Evolutionary conservation across 2,329 filamentous ascomycete species (phyloP).

Genomic region (Diplodia mutila): DNA sequence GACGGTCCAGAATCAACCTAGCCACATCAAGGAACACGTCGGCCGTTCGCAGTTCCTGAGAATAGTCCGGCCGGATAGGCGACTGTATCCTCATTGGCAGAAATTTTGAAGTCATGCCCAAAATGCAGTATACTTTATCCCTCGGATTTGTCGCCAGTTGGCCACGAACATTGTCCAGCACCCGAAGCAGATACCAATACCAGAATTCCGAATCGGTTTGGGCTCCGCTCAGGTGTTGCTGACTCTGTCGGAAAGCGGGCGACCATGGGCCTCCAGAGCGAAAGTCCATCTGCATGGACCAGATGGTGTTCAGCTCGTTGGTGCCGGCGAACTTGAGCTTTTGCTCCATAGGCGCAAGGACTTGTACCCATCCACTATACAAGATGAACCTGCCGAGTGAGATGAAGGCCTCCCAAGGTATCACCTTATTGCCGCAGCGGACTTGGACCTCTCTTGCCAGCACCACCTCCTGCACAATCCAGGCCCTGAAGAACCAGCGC

Average conservation of each 20-base stretch:
- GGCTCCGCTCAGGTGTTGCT: neutral
- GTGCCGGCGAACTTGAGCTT: neutral
- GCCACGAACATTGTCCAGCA: neutral
- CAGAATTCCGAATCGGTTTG: constrained; percentile 3
- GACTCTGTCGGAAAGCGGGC: neutral
- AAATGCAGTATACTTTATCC: constrained; percentile 1
- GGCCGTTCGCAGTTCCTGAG: neutral
- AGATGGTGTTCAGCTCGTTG: neutral
- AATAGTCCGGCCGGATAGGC: neutral
- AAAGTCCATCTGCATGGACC: neutral
- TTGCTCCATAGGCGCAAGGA: neutral
- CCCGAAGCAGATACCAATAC: constrained; percentile 8
- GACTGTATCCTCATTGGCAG: neutral
- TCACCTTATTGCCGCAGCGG: neutral
- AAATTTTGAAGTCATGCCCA: neutral
- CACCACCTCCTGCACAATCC: constrained; percentile 18
- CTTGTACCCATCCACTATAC: constrained; percentile 1
- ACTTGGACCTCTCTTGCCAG: neutral
- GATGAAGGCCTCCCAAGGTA: neutral
- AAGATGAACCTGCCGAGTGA: neutral
- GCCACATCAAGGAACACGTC: neutral
- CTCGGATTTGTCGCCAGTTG: neutral
- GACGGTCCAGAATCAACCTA: neutral
- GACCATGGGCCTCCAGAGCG: neutral
- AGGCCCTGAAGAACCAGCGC: constrained; percentile 14